A percentile compares a stretch with the other conserved stretches of the same genome.
Conservation (phyloP, 2,329 filamentous ascomycete genomes). For the Pseudocercospora eumusae region DNA sequence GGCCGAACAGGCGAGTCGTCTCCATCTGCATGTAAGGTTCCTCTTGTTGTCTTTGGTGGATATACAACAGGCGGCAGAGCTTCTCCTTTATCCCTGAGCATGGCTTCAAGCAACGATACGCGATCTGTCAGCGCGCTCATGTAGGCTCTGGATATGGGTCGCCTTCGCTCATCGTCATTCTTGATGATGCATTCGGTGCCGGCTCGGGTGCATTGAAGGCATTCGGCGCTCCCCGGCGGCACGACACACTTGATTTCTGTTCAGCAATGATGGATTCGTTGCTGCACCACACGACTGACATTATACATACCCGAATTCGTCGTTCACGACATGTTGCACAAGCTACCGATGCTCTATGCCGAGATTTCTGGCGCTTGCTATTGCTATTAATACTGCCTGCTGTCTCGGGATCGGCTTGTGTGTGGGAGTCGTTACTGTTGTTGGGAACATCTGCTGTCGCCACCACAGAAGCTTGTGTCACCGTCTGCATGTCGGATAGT, state of each 20-base stretch:
- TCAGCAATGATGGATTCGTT: not conserved
- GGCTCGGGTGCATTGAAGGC: constrained; percentile 31
- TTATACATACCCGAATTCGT: constrained; percentile 30
- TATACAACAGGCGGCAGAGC: constrained; percentile 28
- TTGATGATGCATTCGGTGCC: constrained; percentile 32
- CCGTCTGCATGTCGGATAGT: constrained; percentile 2
- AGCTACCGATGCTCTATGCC: constrained; percentile 27
- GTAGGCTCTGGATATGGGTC: constrained; percentile 33
- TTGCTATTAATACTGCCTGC: too few species aligned
- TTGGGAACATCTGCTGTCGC: not conserved
- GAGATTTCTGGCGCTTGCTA: constrained; percentile 27
- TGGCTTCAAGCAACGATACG: constrained; percentile 30
- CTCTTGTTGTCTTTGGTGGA: constrained; percentile 33
- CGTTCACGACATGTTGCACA: constrained; percentile 32
- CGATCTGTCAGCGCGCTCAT: constrained; percentile 33
- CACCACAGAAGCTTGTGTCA: constrained; percentile 2
- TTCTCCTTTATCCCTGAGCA: constrained; percentile 30
- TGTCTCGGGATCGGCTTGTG: constrained; percentile 15
- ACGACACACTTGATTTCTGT: constrained; percentile 27
- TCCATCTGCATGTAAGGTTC: constrained; percentile 26
- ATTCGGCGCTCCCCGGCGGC: constrained; percentile 27
- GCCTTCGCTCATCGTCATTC: constrained; percentile 32
- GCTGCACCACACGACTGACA: not conserved
- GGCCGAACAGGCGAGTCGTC: constrained; percentile 27
- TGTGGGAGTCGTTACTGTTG: constrained; percentile 2